Base-by-base conservation (phyloP, 768 basidiomycete genomes). In the Psilocybe subaeruginosa region DNA sequence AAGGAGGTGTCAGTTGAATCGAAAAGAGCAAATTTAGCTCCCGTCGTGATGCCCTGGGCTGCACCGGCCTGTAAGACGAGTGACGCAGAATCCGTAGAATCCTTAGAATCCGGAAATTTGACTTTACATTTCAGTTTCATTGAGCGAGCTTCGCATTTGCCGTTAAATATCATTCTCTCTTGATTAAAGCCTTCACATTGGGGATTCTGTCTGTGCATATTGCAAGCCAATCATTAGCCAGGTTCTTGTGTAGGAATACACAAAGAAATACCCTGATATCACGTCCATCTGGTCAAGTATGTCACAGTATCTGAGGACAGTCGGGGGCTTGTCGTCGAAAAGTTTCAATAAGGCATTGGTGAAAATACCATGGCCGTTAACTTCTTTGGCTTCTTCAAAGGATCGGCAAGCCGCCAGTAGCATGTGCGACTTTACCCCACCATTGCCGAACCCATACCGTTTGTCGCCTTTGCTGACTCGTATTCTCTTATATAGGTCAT, bases 401-500 rank as follows among this genome's bases (percentile, higher is more conserved):
- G 57, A 46, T 9, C 19, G 33, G 46, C 64, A 65, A 8, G 64
- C 64, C 9, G 64, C 49, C 16, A 65, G 27, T n/a, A 65, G 55
- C 12, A 62, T 48, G 37, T 65, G 64, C 3, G 64, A 62, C 16
- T 51, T 23, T 35, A 59, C 29, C 7, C 60, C 57, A 6, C 43
- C 41, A 19, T 54, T 41, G 19, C 14, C 7, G 56, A 51, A 58
- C n/a, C 50, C 39, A 9, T 60, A 29, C 4, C 19, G 11, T 5
- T 23, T 23, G 45, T 29, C 39, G 37, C 37, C 14, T 14, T 8
- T 39, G 23, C 23, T 23, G 23, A 23, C 23, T 23, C 37, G 37
- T 8, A 39, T 39, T 39, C 37, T 39, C 37, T 14, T 8, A 8
- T 8, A 14, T 14, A 39, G 14, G 8, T 8, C 37, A 8, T 39